Base-by-base conservation (phyloP, 768 basidiomycete genomes). In the Pleurotus tuber-regium region DNA sequence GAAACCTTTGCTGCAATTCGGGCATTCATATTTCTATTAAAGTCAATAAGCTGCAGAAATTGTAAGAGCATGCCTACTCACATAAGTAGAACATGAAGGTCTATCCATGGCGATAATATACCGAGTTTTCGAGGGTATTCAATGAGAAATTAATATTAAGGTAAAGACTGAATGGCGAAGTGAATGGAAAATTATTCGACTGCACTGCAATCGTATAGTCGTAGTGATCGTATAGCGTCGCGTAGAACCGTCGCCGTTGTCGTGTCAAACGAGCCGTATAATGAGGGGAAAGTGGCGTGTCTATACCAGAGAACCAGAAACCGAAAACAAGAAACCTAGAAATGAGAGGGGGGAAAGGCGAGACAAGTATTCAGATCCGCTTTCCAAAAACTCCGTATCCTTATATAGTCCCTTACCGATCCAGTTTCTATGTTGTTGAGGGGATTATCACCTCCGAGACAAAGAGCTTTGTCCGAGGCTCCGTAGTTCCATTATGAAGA, bases 1-100 rank as follows among this genome's bases (percentile, higher is more conserved):
- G 59, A 88, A 87, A 25, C 58, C 48, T 57, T 77, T 83, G 4
- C 39, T 23, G 66, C 84, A 87, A 47, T 63, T 55, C 29, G 62
- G 29, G 60, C 80, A 82, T 43, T 52, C 51, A 62, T 63, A 71
- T 72, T 76, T 26, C 19, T 12, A n/a, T 19, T 10, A 30, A 6
- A 14, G 28, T 56, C 8, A n/a, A 31, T 48, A 19, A 36, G 48
- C 28, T 12, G 9, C 12, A 23, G 19, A n/a, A 16, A 23, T n/a
- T 19, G 42, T 39, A 14, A 14, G 2, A 24, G 42, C n/a, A 38
- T 8, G n/a, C 21, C 14, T 8, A 51, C 43, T n/a, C 14, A 40
- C 14, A 26, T 21, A 29, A 51, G 43, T 1, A 3, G 59, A n/a
- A n/a, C n/a, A 60, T 47, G 44, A 46, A 9, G 36, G 26, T 50